phyloP scores from a whole-genome alignment of 2,329 filamentous ascomycete genomes.

The Metarhizium guizhouense region DNA sequence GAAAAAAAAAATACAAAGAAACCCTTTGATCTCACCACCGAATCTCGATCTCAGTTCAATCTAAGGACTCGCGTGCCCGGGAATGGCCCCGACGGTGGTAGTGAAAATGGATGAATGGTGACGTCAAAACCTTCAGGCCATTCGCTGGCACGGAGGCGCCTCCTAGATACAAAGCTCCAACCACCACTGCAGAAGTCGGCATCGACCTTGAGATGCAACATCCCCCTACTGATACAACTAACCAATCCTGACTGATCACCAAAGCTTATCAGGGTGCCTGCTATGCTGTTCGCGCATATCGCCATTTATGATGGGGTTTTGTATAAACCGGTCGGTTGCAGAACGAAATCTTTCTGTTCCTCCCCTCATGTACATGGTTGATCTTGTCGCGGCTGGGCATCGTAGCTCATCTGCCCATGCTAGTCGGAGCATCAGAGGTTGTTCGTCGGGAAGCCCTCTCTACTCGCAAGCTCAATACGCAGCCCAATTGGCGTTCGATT shows the following conservation, averaged over 20 bases:
- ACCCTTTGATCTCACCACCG: conserved; percentile 20
- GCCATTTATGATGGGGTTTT: not conserved
- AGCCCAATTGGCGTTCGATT: not conserved
- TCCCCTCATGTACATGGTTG: too few species aligned
- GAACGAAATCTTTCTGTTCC: too few species aligned
- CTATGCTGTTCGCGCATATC: not conserved
- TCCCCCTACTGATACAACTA: not conserved
- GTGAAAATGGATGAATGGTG: not conserved
- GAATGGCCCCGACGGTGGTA: not conserved
- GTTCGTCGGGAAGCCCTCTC: too few species aligned
- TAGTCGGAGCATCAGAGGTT: too few species aligned
- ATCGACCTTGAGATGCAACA: not conserved
- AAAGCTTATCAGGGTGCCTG: too few species aligned
- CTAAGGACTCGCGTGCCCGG: not conserved
- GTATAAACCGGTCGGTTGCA: not conserved
- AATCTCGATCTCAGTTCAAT: conserved; percentile 19
- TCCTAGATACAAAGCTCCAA: not conserved
- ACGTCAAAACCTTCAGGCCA: not conserved
- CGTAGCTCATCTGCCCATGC: too few species aligned
- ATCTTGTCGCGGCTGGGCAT: too few species aligned
- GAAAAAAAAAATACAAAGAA: not conserved
- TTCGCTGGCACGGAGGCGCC: not conserved
- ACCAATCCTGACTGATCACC: too few species aligned
- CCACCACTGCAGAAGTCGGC: not conserved
- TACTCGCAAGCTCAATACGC: too few species aligned